Conservation (phyloP, 495 filamentous ascomycete species). For the Neurospora sp. region DNA sequence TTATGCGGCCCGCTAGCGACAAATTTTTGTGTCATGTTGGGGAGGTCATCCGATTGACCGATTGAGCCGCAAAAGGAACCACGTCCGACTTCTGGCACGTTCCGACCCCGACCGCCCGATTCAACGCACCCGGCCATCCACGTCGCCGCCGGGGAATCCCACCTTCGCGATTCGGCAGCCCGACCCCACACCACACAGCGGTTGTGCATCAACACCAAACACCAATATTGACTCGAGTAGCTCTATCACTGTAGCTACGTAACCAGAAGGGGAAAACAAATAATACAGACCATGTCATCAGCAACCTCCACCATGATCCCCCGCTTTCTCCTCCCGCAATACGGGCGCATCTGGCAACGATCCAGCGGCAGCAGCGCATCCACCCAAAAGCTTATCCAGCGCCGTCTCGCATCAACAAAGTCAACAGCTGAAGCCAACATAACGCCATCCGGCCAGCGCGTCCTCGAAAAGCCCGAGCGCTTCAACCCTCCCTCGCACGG, state of each 20-base stretch:
- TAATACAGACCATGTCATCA: slow-evolving; percentile 21
- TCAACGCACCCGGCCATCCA: neutral
- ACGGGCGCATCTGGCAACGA: slow-evolving; percentile 36
- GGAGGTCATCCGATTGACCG: neutral
- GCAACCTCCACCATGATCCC: slow-evolving; percentile 34
- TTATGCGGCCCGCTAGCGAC: slow-evolving; percentile 4
- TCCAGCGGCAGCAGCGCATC: too few relatives aligned
- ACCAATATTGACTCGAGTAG: neutral
- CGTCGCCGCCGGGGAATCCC: neutral
- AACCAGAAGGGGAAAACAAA: neutral
- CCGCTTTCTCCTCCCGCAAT: slow-evolving; percentile 44
- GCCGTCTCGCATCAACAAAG: neutral
- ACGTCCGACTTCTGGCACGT: neutral
- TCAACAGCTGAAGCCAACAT: slow-evolving; percentile 3
- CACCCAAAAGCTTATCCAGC: neutral
- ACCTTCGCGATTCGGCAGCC: neutral
- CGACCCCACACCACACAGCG: neutral
- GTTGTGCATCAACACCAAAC: neutral
- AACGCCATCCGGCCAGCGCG: slow-evolving; percentile 21
- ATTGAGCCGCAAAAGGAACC: slow-evolving; percentile 11
- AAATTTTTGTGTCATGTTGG: slow-evolving; percentile 3
- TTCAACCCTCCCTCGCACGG: slow-evolving; percentile 84
- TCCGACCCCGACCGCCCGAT: neutral
- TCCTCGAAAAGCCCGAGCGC: slow-evolving; percentile 68
- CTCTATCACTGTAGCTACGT: neutral